Percentiles rank a stretch among this genome's conserved stretches.
These are phyloP conservation scores for Ophiostoma sp. DNA, from an alignment of 2,329 filamentous ascomycete genomes.

Conservation along the genomic window DNA sequence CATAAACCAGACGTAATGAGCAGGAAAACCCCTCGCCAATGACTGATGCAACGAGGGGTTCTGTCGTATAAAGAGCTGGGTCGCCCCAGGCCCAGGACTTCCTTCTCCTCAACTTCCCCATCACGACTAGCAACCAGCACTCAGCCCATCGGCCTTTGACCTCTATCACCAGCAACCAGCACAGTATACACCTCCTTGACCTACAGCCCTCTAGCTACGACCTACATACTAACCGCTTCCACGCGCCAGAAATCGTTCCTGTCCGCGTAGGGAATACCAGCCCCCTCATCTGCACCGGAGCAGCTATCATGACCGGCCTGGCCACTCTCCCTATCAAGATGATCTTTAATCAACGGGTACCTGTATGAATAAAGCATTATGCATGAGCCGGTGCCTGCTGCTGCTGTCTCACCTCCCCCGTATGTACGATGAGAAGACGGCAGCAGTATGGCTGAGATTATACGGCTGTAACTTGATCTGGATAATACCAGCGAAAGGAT, in stretches of 20 bases:
- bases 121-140: not conserved
- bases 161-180: not conserved
- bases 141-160: not conserved
- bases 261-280: slow-evolving; percentile 16
- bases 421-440: not conserved
- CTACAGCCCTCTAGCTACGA: not conserved
- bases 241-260: not conserved
- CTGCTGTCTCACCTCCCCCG: slow-evolving; percentile 8
- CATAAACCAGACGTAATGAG: not conserved
- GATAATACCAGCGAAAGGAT: slow-evolving; percentile 72
- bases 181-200: not conserved
- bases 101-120: not conserved
- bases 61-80: not conserved
- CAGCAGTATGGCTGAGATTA: slow-evolving; percentile 35
- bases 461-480: slow-evolving; percentile 38
- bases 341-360: slow-evolving; percentile 25
- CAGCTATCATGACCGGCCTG: slow-evolving; percentile 18
- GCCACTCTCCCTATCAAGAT: slow-evolving; percentile 23
- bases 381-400: slow-evolving; percentile 27
- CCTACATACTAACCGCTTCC: not conserved
- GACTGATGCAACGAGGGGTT: slow-evolving; percentile 5
- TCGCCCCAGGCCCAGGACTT: not conserved
- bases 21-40: not conserved
- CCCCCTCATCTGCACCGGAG: slow-evolving; percentile 9
- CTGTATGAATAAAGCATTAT: slow-evolving; percentile 27